phyloP scores from a whole-genome alignment of 495 filamentous ascomycete species.

The Hypoxylon perforatum region DNA sequence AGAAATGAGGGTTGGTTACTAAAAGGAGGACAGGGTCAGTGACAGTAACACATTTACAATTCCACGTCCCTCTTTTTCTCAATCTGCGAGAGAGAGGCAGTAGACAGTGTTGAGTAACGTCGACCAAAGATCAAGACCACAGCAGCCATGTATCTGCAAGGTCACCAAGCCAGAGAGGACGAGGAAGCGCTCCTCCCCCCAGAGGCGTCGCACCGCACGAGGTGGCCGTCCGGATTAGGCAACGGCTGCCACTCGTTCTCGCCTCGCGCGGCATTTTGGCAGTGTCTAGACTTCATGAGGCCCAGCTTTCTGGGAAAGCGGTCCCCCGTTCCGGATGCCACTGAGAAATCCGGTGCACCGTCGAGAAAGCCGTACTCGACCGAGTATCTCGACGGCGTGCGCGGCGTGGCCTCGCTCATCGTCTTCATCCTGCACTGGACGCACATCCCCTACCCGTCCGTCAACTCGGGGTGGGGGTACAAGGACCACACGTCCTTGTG shows the following conservation, averaged over 20 bases:
- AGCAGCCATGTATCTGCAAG: conserved; percentile 30
- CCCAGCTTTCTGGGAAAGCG: conserved; percentile 39
- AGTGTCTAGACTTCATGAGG: conserved; percentile 32
- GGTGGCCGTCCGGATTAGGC: conserved; percentile 10
- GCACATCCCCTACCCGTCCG: conserved; percentile 49
- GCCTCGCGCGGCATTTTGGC: conserved; percentile 22
- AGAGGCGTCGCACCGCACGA: conserved; percentile 13
- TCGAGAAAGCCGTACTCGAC: conserved; percentile 47
- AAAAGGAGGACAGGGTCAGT: conserved; percentile 17
- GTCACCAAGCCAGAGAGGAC: conserved; percentile 29
- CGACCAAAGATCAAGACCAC: not conserved
- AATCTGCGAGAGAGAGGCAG: conserved; percentile 5
- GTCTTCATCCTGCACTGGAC: conserved; percentile 61
- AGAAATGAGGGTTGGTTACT: conserved; percentile 13
- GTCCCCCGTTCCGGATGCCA: conserved; percentile 16
- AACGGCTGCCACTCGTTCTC: conserved; percentile 19
- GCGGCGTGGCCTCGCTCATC: conserved; percentile 61
- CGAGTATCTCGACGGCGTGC: conserved; percentile 60
- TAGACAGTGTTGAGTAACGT: conserved; percentile 23
- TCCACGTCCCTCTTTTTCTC: conserved; percentile 7
- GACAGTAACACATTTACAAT: conserved; percentile 17
- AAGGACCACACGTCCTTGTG: conserved; percentile 48
- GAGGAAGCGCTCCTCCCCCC: conserved; percentile 43
- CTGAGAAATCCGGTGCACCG: conserved; percentile 20
- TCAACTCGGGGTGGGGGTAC: conserved; percentile 58